phyloP scores from a whole-genome alignment of 179 eudicot species.

The Spinacia oleracea region DNA sequence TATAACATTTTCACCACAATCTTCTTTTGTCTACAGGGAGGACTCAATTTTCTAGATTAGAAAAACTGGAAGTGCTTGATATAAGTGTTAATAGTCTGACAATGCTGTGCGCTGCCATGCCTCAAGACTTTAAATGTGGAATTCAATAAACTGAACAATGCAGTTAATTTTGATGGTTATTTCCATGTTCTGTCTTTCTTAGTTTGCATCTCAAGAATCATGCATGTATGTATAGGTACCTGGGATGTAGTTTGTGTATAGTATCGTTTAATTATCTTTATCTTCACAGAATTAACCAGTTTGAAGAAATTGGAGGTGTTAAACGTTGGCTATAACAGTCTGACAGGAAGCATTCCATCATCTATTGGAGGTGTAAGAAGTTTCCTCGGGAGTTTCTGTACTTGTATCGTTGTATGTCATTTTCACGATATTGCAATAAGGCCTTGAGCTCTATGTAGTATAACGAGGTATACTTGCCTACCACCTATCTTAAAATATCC shows the following conservation, averaged over 20 bases:
- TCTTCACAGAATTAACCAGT: constrained; percentile 6
- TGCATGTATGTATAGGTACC: neutral
- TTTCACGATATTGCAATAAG: neutral
- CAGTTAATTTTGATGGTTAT: constrained; percentile 5
- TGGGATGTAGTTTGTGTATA: neutral
- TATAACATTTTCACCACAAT: neutral
- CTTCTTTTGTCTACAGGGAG: neutral
- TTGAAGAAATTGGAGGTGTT: constrained; percentile 16
- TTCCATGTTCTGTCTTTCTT: neutral
- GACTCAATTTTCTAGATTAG: constrained; percentile 11
- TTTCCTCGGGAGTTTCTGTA: neutral
- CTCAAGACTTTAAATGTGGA: neutral
- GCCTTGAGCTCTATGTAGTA: neutral
- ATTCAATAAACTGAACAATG: neutral
- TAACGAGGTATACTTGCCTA: neutral
- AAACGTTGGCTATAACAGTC: neutral
- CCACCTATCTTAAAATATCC: neutral
- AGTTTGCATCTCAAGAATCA: neutral
- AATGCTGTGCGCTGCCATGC: constrained; percentile 1
- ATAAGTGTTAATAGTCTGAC: neutral
- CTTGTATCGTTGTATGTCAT: neutral
- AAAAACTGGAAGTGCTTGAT: constrained; percentile 19
- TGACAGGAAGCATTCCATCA: constrained; percentile 7
- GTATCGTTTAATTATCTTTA: neutral
- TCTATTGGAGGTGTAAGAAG: neutral